phyloP scores from a whole-genome alignment of 2,329 filamentous ascomycete species.

The Ophiostoma angusticollis region DNA sequence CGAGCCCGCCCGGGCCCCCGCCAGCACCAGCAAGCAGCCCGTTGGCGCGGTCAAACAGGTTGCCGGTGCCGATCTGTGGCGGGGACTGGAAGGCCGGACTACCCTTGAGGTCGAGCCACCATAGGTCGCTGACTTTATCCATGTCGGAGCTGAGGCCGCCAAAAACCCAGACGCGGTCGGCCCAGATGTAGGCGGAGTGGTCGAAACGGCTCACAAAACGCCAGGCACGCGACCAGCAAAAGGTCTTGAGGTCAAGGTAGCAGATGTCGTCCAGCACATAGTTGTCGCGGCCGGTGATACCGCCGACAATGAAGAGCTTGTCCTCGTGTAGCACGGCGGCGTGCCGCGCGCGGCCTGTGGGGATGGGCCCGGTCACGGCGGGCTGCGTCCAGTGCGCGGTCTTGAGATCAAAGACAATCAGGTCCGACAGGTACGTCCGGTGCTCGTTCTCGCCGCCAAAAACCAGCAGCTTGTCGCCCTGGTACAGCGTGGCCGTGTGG shows the following conservation, averaged over 20 bases:
- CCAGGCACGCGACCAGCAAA: conserved; percentile 95
- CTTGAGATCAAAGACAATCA: conserved; percentile 91
- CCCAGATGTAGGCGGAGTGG: conserved; percentile 86
- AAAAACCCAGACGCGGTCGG: conserved; percentile 89
- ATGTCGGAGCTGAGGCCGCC: conserved; percentile 90
- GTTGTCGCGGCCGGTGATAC: conserved; percentile 87
- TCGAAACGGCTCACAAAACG: conserved; percentile 91
- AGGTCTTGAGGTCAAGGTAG: conserved; percentile 92
- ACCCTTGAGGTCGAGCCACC: conserved; percentile 93
- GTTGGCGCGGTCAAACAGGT: conserved; percentile 32
- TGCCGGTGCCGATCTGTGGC: conserved; percentile 42
- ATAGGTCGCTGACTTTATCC: conserved; percentile 91
- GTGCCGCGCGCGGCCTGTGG: conserved; percentile 82
- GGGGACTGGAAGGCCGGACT: conserved; percentile 69
- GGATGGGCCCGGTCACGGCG: conserved; percentile 68
- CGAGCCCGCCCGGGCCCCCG: background rate
- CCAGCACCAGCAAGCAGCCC: no score
- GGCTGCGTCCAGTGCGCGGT: conserved; percentile 94
- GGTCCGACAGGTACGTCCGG: conserved; percentile 83
- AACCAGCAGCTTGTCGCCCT: conserved; percentile 88
- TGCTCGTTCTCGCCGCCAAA: conserved; percentile 98
- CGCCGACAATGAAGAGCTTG: conserved; percentile 89
- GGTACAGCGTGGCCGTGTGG: conserved; percentile 87
- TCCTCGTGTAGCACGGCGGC: conserved; percentile 91
- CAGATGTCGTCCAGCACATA: conserved; percentile 91